Evolutionary conservation across 2,329 filamentous ascomycete genomes (phyloP).

Genomic region (Microsporum ferrugineum): DNA sequence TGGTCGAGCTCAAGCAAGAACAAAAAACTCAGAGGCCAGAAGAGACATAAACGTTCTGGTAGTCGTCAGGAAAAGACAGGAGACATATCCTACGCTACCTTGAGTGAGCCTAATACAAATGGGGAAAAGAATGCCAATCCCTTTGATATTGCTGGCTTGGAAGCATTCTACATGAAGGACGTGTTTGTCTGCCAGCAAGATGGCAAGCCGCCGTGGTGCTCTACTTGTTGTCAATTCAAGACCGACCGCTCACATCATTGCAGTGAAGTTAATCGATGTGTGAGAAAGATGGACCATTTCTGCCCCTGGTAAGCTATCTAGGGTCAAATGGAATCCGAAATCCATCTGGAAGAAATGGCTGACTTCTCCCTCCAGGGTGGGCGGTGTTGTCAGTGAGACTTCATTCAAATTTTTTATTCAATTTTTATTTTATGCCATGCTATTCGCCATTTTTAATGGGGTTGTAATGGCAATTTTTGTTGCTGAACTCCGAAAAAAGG

Average conservation of each 20-base stretch:
- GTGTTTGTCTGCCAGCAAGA: slow-evolving; percentile 74
- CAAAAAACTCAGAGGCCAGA: background rate
- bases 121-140: slow-evolving; percentile 19
- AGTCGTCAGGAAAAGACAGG: slow-evolving; percentile 13
- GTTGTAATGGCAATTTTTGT: slow-evolving; percentile 55
- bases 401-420: slow-evolving; percentile 88
- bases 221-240: slow-evolving; percentile 74
- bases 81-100: slow-evolving; percentile 9
- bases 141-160: slow-evolving; percentile 56
- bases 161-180: slow-evolving; percentile 69
- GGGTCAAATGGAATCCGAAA: too few species aligned
- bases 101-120: slow-evolving; percentile 4
- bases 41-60: background rate
- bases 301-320: slow-evolving; percentile 56
- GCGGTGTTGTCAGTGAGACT: slow-evolving; percentile 77
- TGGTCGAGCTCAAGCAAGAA: slow-evolving; percentile 21
- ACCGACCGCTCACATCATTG: slow-evolving; percentile 81
- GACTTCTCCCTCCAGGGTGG: slow-evolving; percentile 49
- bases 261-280: slow-evolving; percentile 67
- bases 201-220: slow-evolving; percentile 79
- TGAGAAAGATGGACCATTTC: slow-evolving; percentile 86
- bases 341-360: too few species aligned
- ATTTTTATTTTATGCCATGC: slow-evolving; percentile 61
- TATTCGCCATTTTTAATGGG: slow-evolving; percentile 56
- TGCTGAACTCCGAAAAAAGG: slow-evolving; percentile 41